phyloP scores from a whole-genome alignment of 345 rosid genomes.

The Angophora floribunda region DNA sequence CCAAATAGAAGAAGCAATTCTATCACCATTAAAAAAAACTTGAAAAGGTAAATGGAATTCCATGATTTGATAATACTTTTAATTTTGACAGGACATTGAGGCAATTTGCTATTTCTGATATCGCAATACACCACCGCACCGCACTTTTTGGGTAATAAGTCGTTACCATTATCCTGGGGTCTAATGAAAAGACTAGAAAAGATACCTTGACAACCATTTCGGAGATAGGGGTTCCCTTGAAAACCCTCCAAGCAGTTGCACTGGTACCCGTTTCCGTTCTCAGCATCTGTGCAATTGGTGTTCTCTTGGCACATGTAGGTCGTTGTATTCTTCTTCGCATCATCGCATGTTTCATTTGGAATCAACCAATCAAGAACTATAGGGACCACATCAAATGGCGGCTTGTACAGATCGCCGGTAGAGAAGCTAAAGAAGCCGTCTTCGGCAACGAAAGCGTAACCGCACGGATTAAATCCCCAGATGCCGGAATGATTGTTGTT shows the following conservation, averaged over 20 bases:
- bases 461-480: conserved; percentile 4
- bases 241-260: conserved; percentile 10
- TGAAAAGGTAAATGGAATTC: neutral
- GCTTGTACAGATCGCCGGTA: neutral
- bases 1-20: neutral
- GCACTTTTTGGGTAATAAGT: neutral
- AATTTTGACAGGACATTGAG: neutral
- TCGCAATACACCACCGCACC: neutral
- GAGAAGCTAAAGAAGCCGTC: conserved; percentile 3
- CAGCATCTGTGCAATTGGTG: neutral
- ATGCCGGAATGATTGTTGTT: neutral
- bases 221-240: conserved; percentile 3
- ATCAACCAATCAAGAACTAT: conserved; percentile 2
- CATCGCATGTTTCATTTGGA: neutral
- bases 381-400: neutral
- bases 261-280: neutral
- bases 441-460: conserved; percentile 11
- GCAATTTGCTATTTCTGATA: neutral
- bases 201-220: conserved; percentile 1
- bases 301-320: neutral
- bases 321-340: neutral
- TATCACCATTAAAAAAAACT: neutral
- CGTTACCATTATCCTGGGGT: neutral
- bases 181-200: neutral
- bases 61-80: neutral